Evolutionary conservation across 345 rosid genomes (phyloP), one percentile per base, ranked within the genome.

Genomic region (Cochlearia excelsa): DNA sequence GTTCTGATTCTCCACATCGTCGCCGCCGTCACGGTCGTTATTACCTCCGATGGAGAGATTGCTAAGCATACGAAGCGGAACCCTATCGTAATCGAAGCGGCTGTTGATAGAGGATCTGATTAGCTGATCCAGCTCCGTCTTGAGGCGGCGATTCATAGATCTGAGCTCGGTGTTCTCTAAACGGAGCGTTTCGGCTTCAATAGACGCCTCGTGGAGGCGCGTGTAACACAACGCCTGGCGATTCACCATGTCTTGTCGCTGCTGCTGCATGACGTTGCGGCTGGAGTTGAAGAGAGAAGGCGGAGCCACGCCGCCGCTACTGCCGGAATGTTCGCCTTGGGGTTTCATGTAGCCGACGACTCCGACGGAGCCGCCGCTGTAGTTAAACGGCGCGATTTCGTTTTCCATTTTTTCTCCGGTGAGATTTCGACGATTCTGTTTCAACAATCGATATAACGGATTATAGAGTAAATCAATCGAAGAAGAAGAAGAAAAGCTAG

Each of bases 221-320:
- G 84, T 54, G 68, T 77, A 70, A 50, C 92, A 87, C 72, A 88
- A 82, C 69, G 84, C 88, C 65, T 81, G 78, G 43, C 81, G 84
- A 47, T 89, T 82, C 49, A 74, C 73, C 46, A 84, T 83, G 58
- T 83, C 81, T 57, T 81, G 92, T 42, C 81, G 77, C 72, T 86
- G 73, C 72, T 86, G 73, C 57, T 74, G 48, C 77, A 54, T 65
- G 56, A 71, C 41, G 66, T 54, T 71, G 80, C 65, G 68, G 70
- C 27, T 35, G 35, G 74, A 64, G 67, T 68, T 9, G 83, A 61
- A 28, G 84, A 65, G 74, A 60, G 29, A 71, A 62, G 43, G 51
- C 27, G 63, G 1, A 2, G 9, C 58, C 56, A 35, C 68, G n/a
- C 58, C 29, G 2, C 48, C 61, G 9, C 37, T 33, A 33, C 58